These are phyloP conservation scores for Quercus ilex DNA, from an alignment of 306 rosid species.

Conservation along the genomic window DNA sequence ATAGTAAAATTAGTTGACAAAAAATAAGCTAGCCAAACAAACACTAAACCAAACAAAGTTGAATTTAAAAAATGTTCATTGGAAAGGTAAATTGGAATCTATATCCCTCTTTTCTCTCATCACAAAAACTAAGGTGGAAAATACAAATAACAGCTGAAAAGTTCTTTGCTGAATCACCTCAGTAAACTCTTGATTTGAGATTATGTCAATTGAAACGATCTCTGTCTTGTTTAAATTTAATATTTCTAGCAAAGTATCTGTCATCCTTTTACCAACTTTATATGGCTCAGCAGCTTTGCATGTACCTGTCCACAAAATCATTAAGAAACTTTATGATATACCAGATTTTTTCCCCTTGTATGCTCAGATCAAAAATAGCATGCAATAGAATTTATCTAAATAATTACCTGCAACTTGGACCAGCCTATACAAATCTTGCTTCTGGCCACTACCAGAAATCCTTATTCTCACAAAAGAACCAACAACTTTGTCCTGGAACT, in stretches of 20 bases:
- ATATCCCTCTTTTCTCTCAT: neutral
- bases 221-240: slow-evolving; percentile 97
- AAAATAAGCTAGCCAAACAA: no score
- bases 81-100: neutral
- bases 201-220: slow-evolving; percentile 82
- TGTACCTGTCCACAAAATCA: slow-evolving; percentile 68
- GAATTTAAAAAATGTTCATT: neutral
- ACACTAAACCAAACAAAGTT: neutral
- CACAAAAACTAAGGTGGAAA: neutral
- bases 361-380: slow-evolving; percentile 1
- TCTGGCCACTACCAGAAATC: slow-evolving; percentile 93
- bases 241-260: slow-evolving; percentile 78
- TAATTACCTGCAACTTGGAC: slow-evolving; percentile 93
- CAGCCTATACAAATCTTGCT: slow-evolving; percentile 99
- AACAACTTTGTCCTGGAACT: slow-evolving; percentile 70
- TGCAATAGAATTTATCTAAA: slow-evolving; percentile 17
- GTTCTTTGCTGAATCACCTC: slow-evolving; percentile 65
- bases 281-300: slow-evolving; percentile 91
- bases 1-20: no score
- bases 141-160: neutral
- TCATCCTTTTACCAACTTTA: slow-evolving; percentile 96
- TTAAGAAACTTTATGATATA: slow-evolving; percentile 8
- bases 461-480: slow-evolving; percentile 96
- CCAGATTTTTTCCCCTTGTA: slow-evolving; percentile 18
- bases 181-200: slow-evolving; percentile 98